Evolutionary conservation across 139 green algal species (phyloP), one percentile per base, ranked within the genome.

Genomic region (Chlamydomonas eustigma): DNA sequence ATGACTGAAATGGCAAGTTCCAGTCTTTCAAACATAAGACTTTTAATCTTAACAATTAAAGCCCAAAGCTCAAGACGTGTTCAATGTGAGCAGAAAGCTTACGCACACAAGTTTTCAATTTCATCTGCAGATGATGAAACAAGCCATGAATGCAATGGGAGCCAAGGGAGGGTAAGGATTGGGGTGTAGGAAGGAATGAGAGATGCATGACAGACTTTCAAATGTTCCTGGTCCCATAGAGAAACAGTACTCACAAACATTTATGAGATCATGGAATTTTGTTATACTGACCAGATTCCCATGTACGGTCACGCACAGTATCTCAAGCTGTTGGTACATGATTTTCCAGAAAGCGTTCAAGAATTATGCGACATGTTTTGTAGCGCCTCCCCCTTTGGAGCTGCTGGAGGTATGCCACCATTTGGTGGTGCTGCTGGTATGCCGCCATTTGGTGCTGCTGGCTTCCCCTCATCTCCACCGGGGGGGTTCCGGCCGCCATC

Each of bases 1-100:
- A 90, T 90, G 85, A 73, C 76, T 8, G 85, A 90, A 63, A 90
- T 90, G 85, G 81, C 83, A 64, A 37, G 81, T 71, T 38, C 44
- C 44, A 28, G 44, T 18, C 18, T 12, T 28, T 28, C 12, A 18
- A 18, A 18, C 44, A 12, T 18, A 58, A 12, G 44, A 58, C 18
- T 12, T 58, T 12, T 12, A 58, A 58, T 12, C 44, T 58, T 18
- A 58, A 28, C 12, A 28, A 12, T 58, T 28, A 28, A 58, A 58
- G 18, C 18, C 18, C 44, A 12, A 58, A 58, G 12, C 18, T 58
- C 44, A 58, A 58, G 44, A 12, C 12, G 44, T 58, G 44, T 58
- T 58, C 18, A 58, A 28, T 58, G 12, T 28, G 44, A 18, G 44
- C 44, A 58, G 44, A 18, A 28, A 18, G 44, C 44, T 18, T 18